Evolutionary conservation across 2,329 filamentous ascomycete genomes (phyloP), one percentile per base, ranked within the genome.

Genomic region (Fusarium tuaranense): DNA sequence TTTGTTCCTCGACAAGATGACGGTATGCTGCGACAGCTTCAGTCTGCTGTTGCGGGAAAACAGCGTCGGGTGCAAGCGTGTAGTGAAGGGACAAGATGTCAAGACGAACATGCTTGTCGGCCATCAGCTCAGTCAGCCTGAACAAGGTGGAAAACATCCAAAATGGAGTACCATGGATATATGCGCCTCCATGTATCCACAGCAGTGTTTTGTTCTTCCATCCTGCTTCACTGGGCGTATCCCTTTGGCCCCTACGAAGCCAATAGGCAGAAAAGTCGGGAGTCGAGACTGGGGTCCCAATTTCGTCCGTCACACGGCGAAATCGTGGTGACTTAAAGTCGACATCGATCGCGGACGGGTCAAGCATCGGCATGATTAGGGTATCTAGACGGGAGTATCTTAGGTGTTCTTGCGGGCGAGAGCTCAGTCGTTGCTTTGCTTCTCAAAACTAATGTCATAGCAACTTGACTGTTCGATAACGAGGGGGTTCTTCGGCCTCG

Each of bases 141-240:
- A 65, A 58, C 62, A 65, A 51, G 30, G 62, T 65, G 13, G 62
- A 65, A 58, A 65, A 65, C 62, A 65, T 65, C 62, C 62, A 65
- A 25, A 65, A 65, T 4, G 62, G 62, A 16, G 22, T 65, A 13
- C 62, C 62, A 8, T 32, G 36, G 27, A 27, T 57, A n/a, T 65
- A 65, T 51, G 48, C 62, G 25, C 62, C 62, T 30, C 62, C 62
- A 5, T 65, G 62, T 14, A 65, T 65, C 62, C 62, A 65, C 2
- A 65, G 48, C 8, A 65, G 62, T n/a, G 62, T 65, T n/a, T 65
- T 65, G 20, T 34, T 57, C 61, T 55, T 30, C 18, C 13, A 16
- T 18, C n/a, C 53, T 22, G 8, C 25, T 32, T 58, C 53, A 22
- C 32, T 13, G 16, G 53, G n/a, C 32, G 20, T 13, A 34, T 34